Evolutionary conservation across 345 rosid genomes (phyloP), one percentile per base, ranked within the genome.

Genomic region (Crucihimalaya himalaica): DNA sequence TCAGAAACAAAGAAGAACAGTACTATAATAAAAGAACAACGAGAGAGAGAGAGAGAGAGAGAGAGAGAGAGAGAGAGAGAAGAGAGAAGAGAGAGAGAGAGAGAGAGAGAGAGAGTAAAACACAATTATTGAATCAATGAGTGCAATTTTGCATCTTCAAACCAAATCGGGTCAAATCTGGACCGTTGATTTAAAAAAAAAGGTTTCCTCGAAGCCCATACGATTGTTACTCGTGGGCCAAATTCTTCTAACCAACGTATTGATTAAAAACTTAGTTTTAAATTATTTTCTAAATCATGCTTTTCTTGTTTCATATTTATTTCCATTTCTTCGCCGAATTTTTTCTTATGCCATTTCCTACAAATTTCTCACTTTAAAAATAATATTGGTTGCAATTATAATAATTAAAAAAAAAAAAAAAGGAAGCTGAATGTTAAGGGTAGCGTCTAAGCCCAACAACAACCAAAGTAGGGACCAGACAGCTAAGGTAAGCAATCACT

Each of bases 391-490:
- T 21, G 23, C 23, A 21, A 21, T 21, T 21, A 21, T 21, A 21
- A 21, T 21, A 21, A 21, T 1, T 1, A 1, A 21, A 21, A 21
- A 21, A 21, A 21, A 39, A 66, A 43, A 19, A 48, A 65, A 20
- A 48, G 32, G 66, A 15, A 8, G 39, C 23, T 25, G n/a, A 40
- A 56, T 18, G 31, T 48, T 15, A 34, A 53, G 43, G 10, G 54
- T 70, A 70, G 57, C 66, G 46, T 70, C 34, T 32, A 70, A 37
- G 71, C 71, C 28, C 45, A 65, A 48, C 70, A 65, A 65, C 70
- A 65, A 48, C 70, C 34, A 0, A 67, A 37, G 25, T 39, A 35
- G 52, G 72, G 51, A 27, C 72, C 57, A 65, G 45, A 31, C 74
- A 57, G 56, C 57, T 58, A 31, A 45, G 32, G 56, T 21, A 21